A percentile compares a stretch with the other conserved stretches of the same genome.
Evolutionary conservation across 1,284 basidiomycete genomes (phyloP).

Genomic region (Papiliotrema flavescens): DNA sequence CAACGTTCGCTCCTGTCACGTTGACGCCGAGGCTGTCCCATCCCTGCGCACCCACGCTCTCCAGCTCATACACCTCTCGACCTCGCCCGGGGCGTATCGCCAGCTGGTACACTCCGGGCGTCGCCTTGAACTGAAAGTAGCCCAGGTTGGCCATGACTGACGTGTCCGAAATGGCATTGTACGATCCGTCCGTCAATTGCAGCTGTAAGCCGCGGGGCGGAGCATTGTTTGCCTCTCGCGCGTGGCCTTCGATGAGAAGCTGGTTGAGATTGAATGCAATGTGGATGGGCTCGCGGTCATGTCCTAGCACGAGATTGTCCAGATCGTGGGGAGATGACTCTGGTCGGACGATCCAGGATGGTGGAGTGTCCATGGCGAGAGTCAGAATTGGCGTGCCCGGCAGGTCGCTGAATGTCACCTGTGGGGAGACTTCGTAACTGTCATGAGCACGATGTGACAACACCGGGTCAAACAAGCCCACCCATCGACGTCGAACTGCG

Average conservation of each 20-base stretch:
- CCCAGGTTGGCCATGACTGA: conserved; percentile 91
- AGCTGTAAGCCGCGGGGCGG: conserved; percentile 82
- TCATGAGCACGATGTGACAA: not conserved
- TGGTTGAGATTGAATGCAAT: conserved; percentile 86
- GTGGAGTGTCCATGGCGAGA: conserved; percentile 81
- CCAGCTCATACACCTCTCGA: conserved; percentile 72
- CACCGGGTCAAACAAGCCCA: too few relatives aligned
- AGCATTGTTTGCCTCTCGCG: conserved; percentile 63
- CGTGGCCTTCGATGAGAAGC: conserved; percentile 90
- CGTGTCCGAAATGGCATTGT: conserved; percentile 68
- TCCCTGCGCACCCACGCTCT: conserved; percentile 77
- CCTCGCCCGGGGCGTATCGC: conserved; percentile 79
- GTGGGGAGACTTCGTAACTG: conserved; percentile 50
- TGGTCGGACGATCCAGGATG: conserved; percentile 88
- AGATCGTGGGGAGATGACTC: conserved; percentile 85
- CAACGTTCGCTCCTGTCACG: conserved; percentile 63
- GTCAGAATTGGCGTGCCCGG: conserved; percentile 74
- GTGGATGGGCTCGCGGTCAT: conserved; percentile 57
- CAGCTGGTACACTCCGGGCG: conserved; percentile 79
- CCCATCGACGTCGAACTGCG: conserved; percentile 70
- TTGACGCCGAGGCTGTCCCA: conserved; percentile 71
- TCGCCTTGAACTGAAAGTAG: conserved; percentile 92
- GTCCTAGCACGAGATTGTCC: conserved; percentile 86
- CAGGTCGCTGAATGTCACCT: conserved; percentile 50
- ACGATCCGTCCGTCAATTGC: conserved; percentile 59